Evolutionary conservation across 371 early-diverging fungal species (phyloP).

Genomic region (Rhizopus delemar): DNA sequence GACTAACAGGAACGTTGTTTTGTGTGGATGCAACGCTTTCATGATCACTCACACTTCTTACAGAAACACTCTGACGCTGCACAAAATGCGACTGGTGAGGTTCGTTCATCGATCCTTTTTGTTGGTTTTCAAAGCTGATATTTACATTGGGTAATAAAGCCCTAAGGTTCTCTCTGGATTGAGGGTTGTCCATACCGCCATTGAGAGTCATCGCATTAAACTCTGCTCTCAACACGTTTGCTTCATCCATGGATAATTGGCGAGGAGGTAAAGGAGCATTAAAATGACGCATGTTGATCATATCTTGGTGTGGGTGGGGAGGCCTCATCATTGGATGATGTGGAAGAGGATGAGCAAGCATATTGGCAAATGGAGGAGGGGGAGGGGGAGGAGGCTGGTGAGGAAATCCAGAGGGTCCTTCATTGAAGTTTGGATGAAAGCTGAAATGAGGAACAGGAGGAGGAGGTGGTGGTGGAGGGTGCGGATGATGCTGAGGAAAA

Average conservation of each 20-base stretch:
- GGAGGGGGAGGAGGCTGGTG: constrained; percentile 1
- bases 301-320: constrained; percentile 11
- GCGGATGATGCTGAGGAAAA: constrained; percentile 16
- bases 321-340: constrained; percentile 35
- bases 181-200: constrained; percentile 11
- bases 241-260: constrained; percentile 8
- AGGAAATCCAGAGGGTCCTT: constrained; percentile 9
- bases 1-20: neutral
- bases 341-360: constrained; percentile 32
- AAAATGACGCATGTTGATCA: constrained; percentile 9
- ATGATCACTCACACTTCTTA: neutral
- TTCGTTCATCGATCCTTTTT: constrained; percentile 17
- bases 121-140: constrained; percentile 57
- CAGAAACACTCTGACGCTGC: constrained; percentile 3
- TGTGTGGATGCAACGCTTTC: neutral
- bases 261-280: constrained; percentile 5
- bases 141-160: constrained; percentile 72
- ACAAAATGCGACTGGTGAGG: constrained; percentile 22
- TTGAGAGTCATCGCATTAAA: constrained; percentile 18
- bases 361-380: constrained; percentile 12
- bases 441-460: constrained; percentile 17
- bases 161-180: constrained; percentile 57
- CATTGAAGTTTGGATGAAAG: constrained; percentile 12
- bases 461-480: constrained; percentile 15
- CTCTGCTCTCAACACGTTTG: constrained; percentile 14